A percentile compares a stretch with the other conserved stretches of the same genome.
Conservation (phyloP, 495 filamentous ascomycete genomes). For the Trichoderma orchidacearum region DNA sequence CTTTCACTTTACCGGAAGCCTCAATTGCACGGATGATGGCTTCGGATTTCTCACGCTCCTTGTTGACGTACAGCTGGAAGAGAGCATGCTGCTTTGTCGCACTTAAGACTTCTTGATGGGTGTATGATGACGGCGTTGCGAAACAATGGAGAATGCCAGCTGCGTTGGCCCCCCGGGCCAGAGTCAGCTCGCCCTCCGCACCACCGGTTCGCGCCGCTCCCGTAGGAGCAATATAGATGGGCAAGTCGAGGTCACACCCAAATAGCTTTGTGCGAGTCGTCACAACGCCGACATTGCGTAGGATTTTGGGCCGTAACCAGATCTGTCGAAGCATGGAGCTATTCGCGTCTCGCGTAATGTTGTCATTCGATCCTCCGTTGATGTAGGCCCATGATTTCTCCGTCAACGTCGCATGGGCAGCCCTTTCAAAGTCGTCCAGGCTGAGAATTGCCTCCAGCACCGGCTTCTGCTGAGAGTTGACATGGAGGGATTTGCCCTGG, state of each 20-base stretch:
- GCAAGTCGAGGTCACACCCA: constrained; percentile 37
- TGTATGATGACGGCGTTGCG: constrained; percentile 50
- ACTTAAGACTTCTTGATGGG: constrained; percentile 39
- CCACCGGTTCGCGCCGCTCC: constrained; percentile 53
- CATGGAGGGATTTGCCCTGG: neutral
- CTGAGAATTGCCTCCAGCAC: constrained; percentile 50
- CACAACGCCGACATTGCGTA: constrained; percentile 47
- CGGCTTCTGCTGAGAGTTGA: constrained; percentile 23
- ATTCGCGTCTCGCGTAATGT: constrained; percentile 72
- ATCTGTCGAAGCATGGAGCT: constrained; percentile 63
- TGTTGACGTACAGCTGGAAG: constrained; percentile 65
- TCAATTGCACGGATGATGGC: constrained; percentile 41
- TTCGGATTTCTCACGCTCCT: constrained; percentile 48
- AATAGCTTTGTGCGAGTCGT: constrained; percentile 41
- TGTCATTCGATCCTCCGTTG: constrained; percentile 62
- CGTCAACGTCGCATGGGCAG: constrained; percentile 43
- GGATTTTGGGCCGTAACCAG: constrained; percentile 52
- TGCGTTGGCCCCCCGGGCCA: constrained; percentile 41
- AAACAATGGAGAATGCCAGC: constrained; percentile 26
- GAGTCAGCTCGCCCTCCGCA: constrained; percentile 46
- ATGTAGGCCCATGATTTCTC: constrained; percentile 42
- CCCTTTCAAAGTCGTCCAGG: constrained; percentile 50
- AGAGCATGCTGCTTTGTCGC: constrained; percentile 13
- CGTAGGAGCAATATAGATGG: constrained; percentile 50
- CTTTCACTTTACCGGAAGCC: constrained; percentile 39